phyloP scores from a whole-genome alignment of 148 eudicot genomes.

The Pouteria glomerata region DNA sequence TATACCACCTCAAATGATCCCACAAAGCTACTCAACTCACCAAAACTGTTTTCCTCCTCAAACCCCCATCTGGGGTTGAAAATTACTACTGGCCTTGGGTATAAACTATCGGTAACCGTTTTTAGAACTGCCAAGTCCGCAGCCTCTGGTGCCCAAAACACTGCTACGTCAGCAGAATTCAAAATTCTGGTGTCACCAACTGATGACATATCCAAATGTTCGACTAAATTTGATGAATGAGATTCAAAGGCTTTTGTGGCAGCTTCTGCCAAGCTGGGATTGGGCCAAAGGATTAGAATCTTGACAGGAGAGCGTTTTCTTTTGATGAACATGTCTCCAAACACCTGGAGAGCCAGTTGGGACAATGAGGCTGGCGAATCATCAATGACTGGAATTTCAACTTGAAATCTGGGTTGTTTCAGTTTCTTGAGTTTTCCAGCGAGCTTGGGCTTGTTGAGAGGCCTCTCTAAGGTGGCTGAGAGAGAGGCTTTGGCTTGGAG shows the following conservation, averaged over 20 bases:
- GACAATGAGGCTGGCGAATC: constrained; percentile 57
- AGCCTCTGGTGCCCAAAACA: constrained; percentile 70
- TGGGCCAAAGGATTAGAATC: constrained; percentile 52
- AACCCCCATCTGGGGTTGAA: constrained; percentile 83
- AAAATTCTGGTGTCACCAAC: constrained; percentile 40
- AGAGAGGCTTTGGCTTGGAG: constrained; percentile 75
- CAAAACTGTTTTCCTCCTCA: constrained; percentile 67
- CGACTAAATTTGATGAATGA: constrained; percentile 14
- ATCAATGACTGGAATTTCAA: constrained; percentile 72
- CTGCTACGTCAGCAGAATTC: constrained; percentile 70
- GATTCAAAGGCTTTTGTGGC: constrained; percentile 30
- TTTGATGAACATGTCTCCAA: constrained; percentile 42
- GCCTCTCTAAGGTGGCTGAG: constrained; percentile 60
- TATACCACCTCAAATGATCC: constrained; percentile 79
- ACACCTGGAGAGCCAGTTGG: constrained; percentile 55
- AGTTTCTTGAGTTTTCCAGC: constrained; percentile 61
- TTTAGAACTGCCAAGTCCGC: constrained; percentile 50
- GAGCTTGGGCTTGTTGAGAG: constrained; percentile 68
- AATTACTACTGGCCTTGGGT: constrained; percentile 64
- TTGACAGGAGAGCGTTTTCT: constrained; percentile 46
- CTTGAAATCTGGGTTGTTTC: constrained; percentile 71
- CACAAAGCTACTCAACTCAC: constrained; percentile 47
- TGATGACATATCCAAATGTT: constrained; percentile 43
- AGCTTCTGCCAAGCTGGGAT: constrained; percentile 28
- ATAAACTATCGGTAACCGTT: constrained; percentile 42